phyloP scores from a whole-genome alignment of 192 early-diverging fungal species.

The Backusella morwellensis region DNA sequence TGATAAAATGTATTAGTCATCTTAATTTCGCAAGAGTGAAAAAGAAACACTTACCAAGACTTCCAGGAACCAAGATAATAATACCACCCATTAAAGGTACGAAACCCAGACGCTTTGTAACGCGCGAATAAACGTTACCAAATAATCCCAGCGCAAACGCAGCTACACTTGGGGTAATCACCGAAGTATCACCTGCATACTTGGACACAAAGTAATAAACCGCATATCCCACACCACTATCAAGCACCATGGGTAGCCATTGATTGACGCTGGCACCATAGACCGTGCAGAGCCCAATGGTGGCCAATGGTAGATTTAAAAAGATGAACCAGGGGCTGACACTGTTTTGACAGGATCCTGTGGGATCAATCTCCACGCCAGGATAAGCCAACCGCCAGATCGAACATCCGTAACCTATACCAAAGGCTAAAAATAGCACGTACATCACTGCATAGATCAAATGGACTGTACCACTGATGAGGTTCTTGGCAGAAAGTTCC shows the following conservation, averaged over 20 bases:
- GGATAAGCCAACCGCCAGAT: conserved; percentile 21
- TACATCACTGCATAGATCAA: conserved; percentile 78
- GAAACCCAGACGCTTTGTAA: conserved; percentile 73
- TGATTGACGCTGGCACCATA: conserved; percentile 59
- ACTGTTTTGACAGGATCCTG: conserved; percentile 14
- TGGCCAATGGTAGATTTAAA: conserved; percentile 39
- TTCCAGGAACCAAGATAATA: conserved; percentile 79
- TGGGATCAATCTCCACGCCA: conserved; percentile 11
- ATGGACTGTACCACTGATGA: conserved; percentile 85
- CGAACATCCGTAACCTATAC: conserved; percentile 50
- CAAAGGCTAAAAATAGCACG: conserved; percentile 76
- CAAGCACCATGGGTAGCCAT: conserved; percentile 67
- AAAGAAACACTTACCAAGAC: conserved; percentile 50
- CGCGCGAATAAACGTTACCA: conserved; percentile 71
- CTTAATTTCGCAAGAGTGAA: neutral
- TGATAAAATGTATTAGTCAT: neutral
- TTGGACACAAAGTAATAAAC: conserved; percentile 60
- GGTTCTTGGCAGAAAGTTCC: conserved; percentile 84
- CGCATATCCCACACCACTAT: conserved; percentile 65
- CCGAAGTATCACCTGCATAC: conserved; percentile 40
- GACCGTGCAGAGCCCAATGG: conserved; percentile 47
- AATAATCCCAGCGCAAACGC: conserved; percentile 80
- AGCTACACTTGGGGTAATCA: conserved; percentile 61
- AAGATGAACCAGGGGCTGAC: conserved; percentile 42
- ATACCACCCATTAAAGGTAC: conserved; percentile 82